Percentiles rank a stretch among this genome's conserved stretches.
These are phyloP conservation scores for Phlegmacium glaucopus DNA, from an alignment of 768 basidiomycete genomes.

Conservation along the genomic window DNA sequence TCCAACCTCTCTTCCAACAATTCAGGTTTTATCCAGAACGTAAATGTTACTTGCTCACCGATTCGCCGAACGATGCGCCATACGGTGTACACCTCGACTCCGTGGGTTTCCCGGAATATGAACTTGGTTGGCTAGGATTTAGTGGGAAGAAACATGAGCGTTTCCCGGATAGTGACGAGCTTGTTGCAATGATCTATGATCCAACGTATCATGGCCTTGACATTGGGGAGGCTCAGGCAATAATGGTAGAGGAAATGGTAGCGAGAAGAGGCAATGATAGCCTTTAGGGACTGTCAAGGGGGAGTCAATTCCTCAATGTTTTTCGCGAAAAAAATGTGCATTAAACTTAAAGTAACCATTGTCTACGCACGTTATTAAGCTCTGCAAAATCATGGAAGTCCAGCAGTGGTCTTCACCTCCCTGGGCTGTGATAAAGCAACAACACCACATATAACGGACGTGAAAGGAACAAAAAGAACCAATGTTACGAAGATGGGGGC, in stretches of 20 bases:
- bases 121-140: constrained; percentile 2
- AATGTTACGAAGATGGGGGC: no score
- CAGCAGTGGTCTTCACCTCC: no score
- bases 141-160: background rate
- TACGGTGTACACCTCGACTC: background rate
- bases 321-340: no score
- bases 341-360: no score
- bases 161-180: background rate
- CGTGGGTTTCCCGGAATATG: background rate
- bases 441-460: no score
- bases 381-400: no score
- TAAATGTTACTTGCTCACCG: background rate
- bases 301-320: no score
- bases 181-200: constrained; percentile 1
- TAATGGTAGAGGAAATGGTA: background rate
- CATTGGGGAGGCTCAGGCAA: background rate
- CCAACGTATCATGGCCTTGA: background rate
- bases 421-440: no score
- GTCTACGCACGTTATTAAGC: no score
- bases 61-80: background rate
- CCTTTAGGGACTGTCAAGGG: no score
- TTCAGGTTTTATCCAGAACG: background rate
- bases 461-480: no score
- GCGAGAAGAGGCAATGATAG: background rate
- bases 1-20: no score